Evolutionary conservation across 331 rosid genomes (phyloP).

Genomic region (Pyrus hybrid): DNA sequence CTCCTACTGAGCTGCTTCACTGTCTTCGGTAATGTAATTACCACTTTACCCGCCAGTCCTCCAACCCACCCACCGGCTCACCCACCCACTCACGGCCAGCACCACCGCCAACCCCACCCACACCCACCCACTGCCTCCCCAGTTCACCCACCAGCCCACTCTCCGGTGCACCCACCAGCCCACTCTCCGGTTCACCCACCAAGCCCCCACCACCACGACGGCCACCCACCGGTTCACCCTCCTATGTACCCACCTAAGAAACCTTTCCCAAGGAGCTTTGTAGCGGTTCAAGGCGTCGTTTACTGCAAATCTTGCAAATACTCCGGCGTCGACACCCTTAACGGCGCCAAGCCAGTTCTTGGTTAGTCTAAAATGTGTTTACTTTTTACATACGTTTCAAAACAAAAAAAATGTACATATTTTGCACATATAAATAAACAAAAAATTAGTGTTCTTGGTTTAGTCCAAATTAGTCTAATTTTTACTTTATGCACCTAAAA

Average conservation of each 20-base stretch:
- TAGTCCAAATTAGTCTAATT: too few relatives aligned
- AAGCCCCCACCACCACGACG: too few relatives aligned
- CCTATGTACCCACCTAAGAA: constrained; percentile 20
- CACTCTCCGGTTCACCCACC: constrained; percentile 11
- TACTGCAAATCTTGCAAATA: constrained; percentile 69
- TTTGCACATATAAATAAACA: neutral
- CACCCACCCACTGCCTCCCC: constrained; percentile 18
- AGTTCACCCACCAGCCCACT: constrained; percentile 2
- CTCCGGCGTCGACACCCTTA: constrained; percentile 43
- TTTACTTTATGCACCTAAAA: too few relatives aligned
- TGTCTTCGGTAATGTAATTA: constrained; percentile 8
- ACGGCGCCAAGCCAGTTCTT: constrained; percentile 41
- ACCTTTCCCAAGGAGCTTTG: constrained; percentile 36
- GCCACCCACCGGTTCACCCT: constrained; percentile 17
- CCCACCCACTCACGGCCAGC: constrained; percentile 13
- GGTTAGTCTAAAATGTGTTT: constrained; percentile 25
- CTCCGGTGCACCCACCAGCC: neutral
- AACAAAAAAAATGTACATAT: neutral
- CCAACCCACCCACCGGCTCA: constrained; percentile 25
- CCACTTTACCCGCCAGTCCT: constrained; percentile 6
- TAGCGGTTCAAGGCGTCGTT: constrained; percentile 82
- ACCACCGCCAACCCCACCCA: constrained; percentile 13
- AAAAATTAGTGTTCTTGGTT: too few relatives aligned
- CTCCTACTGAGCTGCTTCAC: constrained; percentile 16
- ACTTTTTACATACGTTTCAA: neutral